A percentile compares a stretch with the other conserved stretches of the same genome.
Evolutionary conservation across 306 rosid genomes (phyloP).

Genomic region (Elaeagnus macrophylla): DNA sequence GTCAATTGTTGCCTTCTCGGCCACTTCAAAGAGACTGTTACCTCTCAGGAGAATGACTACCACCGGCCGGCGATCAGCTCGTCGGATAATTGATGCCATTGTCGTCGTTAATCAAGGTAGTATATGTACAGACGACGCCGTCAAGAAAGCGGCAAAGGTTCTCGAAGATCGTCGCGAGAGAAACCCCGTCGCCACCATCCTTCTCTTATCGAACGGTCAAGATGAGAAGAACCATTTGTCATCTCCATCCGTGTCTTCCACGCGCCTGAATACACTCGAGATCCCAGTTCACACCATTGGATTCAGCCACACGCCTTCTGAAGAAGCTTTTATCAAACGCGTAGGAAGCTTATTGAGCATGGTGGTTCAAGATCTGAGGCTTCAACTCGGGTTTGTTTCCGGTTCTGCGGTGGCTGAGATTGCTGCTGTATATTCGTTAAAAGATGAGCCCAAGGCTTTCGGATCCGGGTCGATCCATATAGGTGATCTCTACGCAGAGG

Average conservation of each 20-base stretch:
- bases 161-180: constrained; percentile 85
- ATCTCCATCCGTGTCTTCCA: constrained; percentile 25
- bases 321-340: constrained; percentile 37
- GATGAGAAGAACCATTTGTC: constrained; percentile 24
- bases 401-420: constrained; percentile 50
- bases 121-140: constrained; percentile 53
- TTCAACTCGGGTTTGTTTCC: constrained; percentile 49
- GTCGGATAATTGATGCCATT: constrained; percentile 34
- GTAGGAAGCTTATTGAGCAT: constrained; percentile 43
- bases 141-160: constrained; percentile 79
- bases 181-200: constrained; percentile 51
- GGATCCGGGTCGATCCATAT: constrained; percentile 35
- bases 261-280: constrained; percentile 42
- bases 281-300: constrained; percentile 61
- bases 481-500: constrained; percentile 62
- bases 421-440: constrained; percentile 52
- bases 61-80: constrained; percentile 60
- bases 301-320: constrained; percentile 34
- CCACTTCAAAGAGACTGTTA: constrained; percentile 63
- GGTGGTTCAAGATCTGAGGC: constrained; percentile 54
- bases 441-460: constrained; percentile 40
- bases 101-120: constrained; percentile 40
- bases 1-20: constrained; percentile 76
- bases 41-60: constrained; percentile 62
- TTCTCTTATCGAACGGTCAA: constrained; percentile 41